Conservation (phyloP, 306 rosid species). For the Quercus alba region DNA sequence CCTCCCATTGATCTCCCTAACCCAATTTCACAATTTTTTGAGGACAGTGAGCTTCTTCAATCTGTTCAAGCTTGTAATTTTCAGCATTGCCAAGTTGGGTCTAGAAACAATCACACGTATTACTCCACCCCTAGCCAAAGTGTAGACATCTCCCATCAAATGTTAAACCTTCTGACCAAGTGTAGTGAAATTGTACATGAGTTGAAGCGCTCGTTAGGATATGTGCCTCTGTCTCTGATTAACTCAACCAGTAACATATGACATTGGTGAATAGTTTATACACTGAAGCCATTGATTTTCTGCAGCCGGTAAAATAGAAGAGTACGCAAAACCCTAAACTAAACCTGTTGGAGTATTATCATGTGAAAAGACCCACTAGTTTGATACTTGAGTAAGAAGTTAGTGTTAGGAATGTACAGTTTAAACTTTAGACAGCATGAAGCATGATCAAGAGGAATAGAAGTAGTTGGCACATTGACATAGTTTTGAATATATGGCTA, state of each 20-base stretch:
- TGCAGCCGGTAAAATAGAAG: too few species aligned
- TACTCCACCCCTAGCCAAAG: background rate
- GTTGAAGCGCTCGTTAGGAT: background rate
- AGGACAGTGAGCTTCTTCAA: background rate
- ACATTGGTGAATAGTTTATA: background rate
- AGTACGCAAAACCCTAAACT: background rate
- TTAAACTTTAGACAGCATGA: too few species aligned
- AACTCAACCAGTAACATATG: background rate
- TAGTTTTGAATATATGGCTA: too few species aligned
- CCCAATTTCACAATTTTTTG: background rate
- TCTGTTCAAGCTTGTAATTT: background rate
- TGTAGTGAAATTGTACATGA: background rate
- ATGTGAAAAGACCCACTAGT: background rate
- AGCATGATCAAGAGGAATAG: too few species aligned
- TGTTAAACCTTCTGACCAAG: background rate
- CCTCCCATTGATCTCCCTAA: background rate
- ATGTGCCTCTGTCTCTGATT: background rate
- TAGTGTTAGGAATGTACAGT: too few species aligned
- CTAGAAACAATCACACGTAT: background rate
- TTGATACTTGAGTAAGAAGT: too few species aligned
- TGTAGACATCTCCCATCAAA: slow-evolving; percentile 5
- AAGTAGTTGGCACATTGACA: too few species aligned
- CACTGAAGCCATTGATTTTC: background rate
- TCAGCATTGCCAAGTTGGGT: background rate
- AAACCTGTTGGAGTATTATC: background rate